Percentiles rank a stretch among this genome's conserved stretches.
Conservation (phyloP, 177 flowering plant genomes). For the Tripterygium wilfordii region DNA sequence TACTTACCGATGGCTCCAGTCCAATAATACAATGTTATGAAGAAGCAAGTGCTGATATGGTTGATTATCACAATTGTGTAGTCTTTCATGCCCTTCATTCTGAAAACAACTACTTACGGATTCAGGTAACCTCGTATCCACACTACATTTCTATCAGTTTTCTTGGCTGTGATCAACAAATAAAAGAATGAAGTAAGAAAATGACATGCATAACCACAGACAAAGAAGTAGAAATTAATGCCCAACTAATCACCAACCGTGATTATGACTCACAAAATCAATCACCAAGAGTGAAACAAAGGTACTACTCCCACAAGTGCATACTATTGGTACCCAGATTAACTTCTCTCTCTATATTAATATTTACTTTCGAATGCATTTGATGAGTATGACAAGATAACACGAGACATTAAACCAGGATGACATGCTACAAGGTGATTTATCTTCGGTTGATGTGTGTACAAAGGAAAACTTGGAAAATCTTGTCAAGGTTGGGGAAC, state of each 20-base stretch:
- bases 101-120: constrained; percentile 22
- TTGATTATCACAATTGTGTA: constrained; percentile 18
- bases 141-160: not conserved
- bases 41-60: constrained; percentile 27
- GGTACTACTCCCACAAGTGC: too few relatives aligned
- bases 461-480: constrained; percentile 29
- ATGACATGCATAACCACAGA: too few relatives aligned
- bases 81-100: constrained; percentile 21
- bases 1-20: constrained; percentile 6
- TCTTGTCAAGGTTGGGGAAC: constrained; percentile 30
- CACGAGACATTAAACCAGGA: constrained; percentile 28
- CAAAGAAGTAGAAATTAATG: too few relatives aligned
- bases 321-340: too few relatives aligned
- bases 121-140: constrained; percentile 12
- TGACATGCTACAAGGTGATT: constrained; percentile 23
- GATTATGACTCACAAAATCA: too few relatives aligned
- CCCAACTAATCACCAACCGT: too few relatives aligned
- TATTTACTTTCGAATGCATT: too few relatives aligned
- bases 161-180: not conserved
- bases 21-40: constrained; percentile 20
- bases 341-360: too few relatives aligned
- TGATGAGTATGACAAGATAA: too few relatives aligned
- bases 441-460: constrained; percentile 29
- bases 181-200: too few relatives aligned
- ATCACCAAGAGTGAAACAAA: too few relatives aligned